Evolutionary conservation across 495 filamentous ascomycete genomes (phyloP).

Genomic region (Astrothelium macrocarpum): DNA sequence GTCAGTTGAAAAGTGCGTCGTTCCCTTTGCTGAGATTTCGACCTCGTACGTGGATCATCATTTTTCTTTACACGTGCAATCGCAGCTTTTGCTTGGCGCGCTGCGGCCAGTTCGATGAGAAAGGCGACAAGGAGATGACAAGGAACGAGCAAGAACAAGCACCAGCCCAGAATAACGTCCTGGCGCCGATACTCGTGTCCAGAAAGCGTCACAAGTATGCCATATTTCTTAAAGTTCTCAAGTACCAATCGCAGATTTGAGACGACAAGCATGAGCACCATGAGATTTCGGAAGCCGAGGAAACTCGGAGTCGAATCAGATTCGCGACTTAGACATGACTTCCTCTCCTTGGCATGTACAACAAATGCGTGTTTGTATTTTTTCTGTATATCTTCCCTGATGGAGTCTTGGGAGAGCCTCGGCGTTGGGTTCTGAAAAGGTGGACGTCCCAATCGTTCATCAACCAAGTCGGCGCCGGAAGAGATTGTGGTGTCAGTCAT

Average conservation of each 20-base stretch:
- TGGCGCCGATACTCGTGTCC: conserved; percentile 79
- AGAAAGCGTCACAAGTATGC: conserved; percentile 81
- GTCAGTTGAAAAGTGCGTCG: conserved; percentile 51
- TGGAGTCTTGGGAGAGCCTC: conserved; percentile 8
- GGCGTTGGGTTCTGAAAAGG: neutral
- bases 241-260: conserved; percentile 89
- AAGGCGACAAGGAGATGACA: conserved; percentile 85
- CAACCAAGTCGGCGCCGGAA: conserved; percentile 8
- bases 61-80: conserved; percentile 53
- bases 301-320: conserved; percentile 66
- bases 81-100: conserved; percentile 58
- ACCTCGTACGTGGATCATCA: conserved; percentile 40
- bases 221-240: conserved; percentile 98
- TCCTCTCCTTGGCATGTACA: conserved; percentile 58
- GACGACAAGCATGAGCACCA: conserved; percentile 86
- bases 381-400: conserved; percentile 17
- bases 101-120: conserved; percentile 72
- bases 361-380: conserved; percentile 86
- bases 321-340: conserved; percentile 82
- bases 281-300: conserved; percentile 86
- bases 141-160: conserved; percentile 76
- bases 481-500: conserved; percentile 15
- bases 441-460: neutral
- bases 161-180: conserved; percentile 64
- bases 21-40: conserved; percentile 35